Conservation (phyloP, 164 flowering plant genomes). For the Nymphaea thermarum region DNA sequence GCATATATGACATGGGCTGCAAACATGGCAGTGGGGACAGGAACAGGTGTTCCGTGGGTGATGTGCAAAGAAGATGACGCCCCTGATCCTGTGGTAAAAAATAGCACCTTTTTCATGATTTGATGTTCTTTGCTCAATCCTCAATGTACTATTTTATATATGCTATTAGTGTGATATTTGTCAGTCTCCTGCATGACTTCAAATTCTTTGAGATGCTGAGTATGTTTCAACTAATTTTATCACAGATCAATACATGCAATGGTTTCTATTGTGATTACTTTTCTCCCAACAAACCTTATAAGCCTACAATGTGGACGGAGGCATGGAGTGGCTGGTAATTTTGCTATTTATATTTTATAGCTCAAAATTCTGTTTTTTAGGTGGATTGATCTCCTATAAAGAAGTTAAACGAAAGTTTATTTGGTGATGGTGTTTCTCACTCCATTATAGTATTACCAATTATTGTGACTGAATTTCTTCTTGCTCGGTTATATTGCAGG, state of each 20-base stretch:
- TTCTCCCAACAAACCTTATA: conserved; percentile 80
- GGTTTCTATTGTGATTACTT: conserved; percentile 91
- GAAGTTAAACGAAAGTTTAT: too few species aligned
- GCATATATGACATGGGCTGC: conserved; percentile 66
- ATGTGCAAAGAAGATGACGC: conserved; percentile 81
- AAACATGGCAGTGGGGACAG: conserved; percentile 47
- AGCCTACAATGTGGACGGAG: conserved; percentile 89
- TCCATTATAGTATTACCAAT: too few species aligned
- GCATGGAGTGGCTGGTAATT: conserved; percentile 90
- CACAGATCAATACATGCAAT: conserved; percentile 31
- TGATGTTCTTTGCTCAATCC: too few species aligned
- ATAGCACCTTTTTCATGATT: neutral
- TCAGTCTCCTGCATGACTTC: too few species aligned
- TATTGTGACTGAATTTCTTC: too few species aligned
- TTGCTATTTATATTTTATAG: neutral
- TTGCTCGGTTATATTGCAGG: conserved; percentile 22
- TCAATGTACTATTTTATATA: too few species aligned
- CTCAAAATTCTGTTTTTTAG: too few species aligned
- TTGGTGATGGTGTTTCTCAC: too few species aligned
- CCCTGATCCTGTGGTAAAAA: conserved; percentile 67
- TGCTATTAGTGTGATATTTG: too few species aligned
- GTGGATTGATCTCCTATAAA: too few species aligned
- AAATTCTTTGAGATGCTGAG: too few species aligned
- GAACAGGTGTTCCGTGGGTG: conserved; percentile 70
- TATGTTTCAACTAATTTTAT: too few species aligned